Conservation (phyloP, 306 rosid genomes). For the Inga laurina region DNA sequence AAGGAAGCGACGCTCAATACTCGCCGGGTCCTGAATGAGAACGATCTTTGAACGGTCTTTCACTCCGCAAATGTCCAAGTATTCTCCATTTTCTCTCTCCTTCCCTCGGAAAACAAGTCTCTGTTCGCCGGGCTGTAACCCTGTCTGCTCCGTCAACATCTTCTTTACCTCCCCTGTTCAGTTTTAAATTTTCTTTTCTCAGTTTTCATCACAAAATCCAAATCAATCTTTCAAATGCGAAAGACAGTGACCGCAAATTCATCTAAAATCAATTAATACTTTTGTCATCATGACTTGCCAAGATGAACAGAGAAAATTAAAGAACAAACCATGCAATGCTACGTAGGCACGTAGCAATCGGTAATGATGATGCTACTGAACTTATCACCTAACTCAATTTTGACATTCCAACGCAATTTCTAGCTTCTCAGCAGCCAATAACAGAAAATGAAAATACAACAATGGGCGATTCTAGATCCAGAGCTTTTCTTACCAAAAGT, state of each 20-base stretch:
- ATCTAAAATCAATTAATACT: not conserved
- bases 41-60: conserved; percentile 71
- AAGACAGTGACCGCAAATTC: not conserved
- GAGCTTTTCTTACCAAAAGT: conserved; percentile 56
- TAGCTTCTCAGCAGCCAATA: conserved; percentile 28
- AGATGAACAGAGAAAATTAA: not conserved
- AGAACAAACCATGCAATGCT: conserved; percentile 16
- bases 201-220: not conserved
- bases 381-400: conserved; percentile 11
- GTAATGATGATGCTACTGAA: not conserved
- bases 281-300: conserved; percentile 4
- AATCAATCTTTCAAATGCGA: not conserved
- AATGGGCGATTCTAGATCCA: not conserved
- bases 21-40: conserved; percentile 65
- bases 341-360: conserved; percentile 24
- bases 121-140: conserved; percentile 62
- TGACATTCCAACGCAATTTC: not conserved
- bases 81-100: conserved; percentile 69
- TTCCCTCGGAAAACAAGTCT: conserved; percentile 59
- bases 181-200: not conserved
- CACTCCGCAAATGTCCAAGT: conserved; percentile 68
- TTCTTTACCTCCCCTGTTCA: conserved; percentile 82
- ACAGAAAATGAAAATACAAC: conserved; percentile 2
- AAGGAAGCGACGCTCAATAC: conserved; percentile 59
- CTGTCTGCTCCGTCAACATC: conserved; percentile 57